Evolutionary conservation across 2,329 filamentous ascomycete species (phyloP), one percentile per base, ranked within the genome.

Genomic region (Fusarium poae): DNA sequence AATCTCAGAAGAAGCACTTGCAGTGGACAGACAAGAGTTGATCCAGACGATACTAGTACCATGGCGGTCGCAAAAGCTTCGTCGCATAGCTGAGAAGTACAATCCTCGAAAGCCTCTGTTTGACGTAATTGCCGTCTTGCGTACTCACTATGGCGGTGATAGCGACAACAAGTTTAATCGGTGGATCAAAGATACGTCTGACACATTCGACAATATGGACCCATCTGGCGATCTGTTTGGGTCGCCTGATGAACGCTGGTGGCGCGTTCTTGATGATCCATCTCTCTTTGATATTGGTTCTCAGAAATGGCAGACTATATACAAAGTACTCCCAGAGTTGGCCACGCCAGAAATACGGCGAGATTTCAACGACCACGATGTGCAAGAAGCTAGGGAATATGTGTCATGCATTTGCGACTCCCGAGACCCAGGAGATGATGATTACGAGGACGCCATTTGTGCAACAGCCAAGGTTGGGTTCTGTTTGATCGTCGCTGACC

Each of bases 1-100:
- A 4, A 12, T 3, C 2, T 1, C 21, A 3, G 12, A 12, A 12
- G 15, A 13, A 5, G 0, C 3, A 1, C 10, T 3, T 5, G 29
- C 23, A 3, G 15, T 0, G 10, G 21, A 43, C 1, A 21, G 15
- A 1, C 42, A 49, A 9, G 16, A 23, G 1, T 15, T 57, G 3
- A 18, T 37, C 3, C 6, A 30, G 11, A 43, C 5, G 20, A n/a
- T 35, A 1, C n/a, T 57, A 1, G 6, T 13, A 1, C 23, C 55
- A 0, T 57, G 37, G 48, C 48, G 55, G 1, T 16, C 37, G 1
- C 29, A 43, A 6, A 43, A 57, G 12, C 55, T 57, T 29, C 48
- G 29, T 8, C 12, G 9, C 1, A 37, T 43, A 35, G 30, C 55
- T 8, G 16, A 42, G 5, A 35, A 35, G 23, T 35, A 43, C 5